phyloP scores from a whole-genome alignment of 2,329 filamentous ascomycete genomes.

The Colletotrichum tofieldiae region DNA sequence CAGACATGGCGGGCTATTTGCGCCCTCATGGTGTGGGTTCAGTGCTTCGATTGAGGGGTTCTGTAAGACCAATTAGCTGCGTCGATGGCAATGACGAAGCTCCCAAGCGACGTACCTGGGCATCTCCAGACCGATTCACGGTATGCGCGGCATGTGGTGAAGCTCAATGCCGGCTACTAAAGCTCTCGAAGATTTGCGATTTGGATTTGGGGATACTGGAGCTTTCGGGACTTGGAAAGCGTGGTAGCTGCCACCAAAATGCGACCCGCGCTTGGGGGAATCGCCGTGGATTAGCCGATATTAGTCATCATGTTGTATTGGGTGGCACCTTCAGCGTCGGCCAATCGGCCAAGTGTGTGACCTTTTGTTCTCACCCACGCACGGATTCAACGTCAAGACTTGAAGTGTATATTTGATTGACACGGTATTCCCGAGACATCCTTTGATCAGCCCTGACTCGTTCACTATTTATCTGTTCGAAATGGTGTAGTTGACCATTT shows the following conservation, averaged over 20 bases:
- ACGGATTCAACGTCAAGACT: not conserved
- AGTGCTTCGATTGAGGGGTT: slow-evolving; percentile 28
- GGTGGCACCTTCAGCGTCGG: not conserved
- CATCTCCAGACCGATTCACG: slow-evolving; percentile 29
- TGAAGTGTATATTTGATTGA: not conserved
- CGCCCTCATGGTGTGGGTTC: slow-evolving; percentile 59
- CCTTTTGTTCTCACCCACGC: not conserved
- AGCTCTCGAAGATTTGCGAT: slow-evolving; percentile 41
- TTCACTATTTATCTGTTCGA: too few relatives aligned
- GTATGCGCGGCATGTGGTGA: slow-evolving; percentile 37
- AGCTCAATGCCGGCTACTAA: slow-evolving; percentile 35
- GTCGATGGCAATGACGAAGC: not conserved
- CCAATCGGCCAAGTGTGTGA: not conserved
- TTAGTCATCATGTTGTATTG: slow-evolving; percentile 27
- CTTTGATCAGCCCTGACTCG: not conserved
- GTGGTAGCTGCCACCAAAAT: slow-evolving; percentile 38
- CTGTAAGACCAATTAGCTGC: slow-evolving; percentile 17
- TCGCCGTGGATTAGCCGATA: slow-evolving; percentile 33
- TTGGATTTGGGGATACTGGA: slow-evolving; percentile 26
- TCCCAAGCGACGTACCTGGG: slow-evolving; percentile 26
- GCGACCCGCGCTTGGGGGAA: slow-evolving; percentile 25
- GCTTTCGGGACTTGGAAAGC: slow-evolving; percentile 32
- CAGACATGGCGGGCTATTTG: slow-evolving; percentile 62
- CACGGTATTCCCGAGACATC: not conserved
- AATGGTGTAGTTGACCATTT: not conserved